A percentile compares a stretch with the other conserved stretches of the same genome.
These are phyloP conservation scores for Pistacia atlantica DNA, from an alignment of 345 rosid species.

Conservation along the genomic window DNA sequence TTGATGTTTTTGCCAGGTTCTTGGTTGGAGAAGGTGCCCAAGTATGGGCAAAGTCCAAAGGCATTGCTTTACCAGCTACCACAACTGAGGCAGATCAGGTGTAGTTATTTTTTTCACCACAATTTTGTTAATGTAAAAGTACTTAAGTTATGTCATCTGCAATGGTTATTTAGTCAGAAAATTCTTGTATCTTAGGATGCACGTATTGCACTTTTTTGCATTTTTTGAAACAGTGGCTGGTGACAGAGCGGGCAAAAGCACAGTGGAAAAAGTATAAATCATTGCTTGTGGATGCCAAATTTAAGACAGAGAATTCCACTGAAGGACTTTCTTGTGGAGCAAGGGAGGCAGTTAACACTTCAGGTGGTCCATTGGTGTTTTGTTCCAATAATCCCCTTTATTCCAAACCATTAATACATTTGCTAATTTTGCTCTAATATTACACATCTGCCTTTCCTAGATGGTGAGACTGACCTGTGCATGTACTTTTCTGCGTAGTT, in stretches of 20 bases:
- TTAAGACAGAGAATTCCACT: slow-evolving; percentile 25
- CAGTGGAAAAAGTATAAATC: slow-evolving; percentile 76
- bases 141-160: not conserved
- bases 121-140: not conserved
- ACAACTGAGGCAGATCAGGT: slow-evolving; percentile 74
- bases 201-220: not conserved
- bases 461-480: too few relatives aligned
- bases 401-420: slow-evolving; percentile 4
- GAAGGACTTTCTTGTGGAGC: slow-evolving; percentile 24
- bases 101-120: slow-evolving; percentile 7
- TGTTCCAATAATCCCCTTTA: not conserved
- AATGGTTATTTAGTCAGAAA: not conserved
- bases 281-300: slow-evolving; percentile 64
- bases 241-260: slow-evolving; percentile 71
- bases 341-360: slow-evolving; percentile 21
- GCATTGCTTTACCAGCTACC: slow-evolving; percentile 50
- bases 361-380: slow-evolving; percentile 31
- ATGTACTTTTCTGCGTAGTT: too few relatives aligned
- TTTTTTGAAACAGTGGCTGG: slow-evolving; percentile 69
- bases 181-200: slow-evolving; percentile 11
- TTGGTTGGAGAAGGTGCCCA: slow-evolving; percentile 96
- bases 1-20: slow-evolving; percentile 46
- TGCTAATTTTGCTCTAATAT: not conserved
- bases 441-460: too few relatives aligned
- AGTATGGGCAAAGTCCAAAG: slow-evolving; percentile 74